Conservation (phyloP, 2,329 filamentous ascomycete genomes). For the Colletotrichum orbiculare region DNA sequence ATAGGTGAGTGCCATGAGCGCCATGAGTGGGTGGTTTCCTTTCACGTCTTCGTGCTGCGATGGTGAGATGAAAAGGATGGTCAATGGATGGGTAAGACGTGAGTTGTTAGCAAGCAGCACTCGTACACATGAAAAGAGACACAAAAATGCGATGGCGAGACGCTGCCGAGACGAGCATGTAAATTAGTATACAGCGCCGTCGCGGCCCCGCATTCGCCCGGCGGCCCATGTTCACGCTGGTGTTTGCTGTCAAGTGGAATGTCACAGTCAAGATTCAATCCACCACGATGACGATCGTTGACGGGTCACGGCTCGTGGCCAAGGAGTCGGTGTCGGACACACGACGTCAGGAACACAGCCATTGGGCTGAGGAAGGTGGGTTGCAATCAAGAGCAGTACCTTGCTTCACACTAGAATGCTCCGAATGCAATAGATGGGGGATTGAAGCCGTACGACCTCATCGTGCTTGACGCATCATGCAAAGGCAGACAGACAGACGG, state of each 20-base stretch:
- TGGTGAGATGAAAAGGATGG: background rate
- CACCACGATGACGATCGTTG: constrained; percentile 15
- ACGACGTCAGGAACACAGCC: constrained; percentile 30
- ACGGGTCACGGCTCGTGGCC: constrained; percentile 26
- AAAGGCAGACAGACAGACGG: constrained; percentile 2
- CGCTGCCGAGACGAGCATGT: background rate
- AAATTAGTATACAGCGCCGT: background rate
- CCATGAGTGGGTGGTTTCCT: no score
- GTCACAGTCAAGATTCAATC: constrained; percentile 4
- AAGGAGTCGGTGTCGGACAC: constrained; percentile 20
- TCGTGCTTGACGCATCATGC: constrained; percentile 32
- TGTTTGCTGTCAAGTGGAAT: background rate
- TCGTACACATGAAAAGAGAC: no score
- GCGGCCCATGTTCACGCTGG: background rate
- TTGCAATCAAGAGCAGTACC: constrained; percentile 23
- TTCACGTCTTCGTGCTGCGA: no score
- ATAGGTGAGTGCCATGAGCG: background rate
- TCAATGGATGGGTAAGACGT: constrained; percentile 3
- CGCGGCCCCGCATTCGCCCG: constrained; percentile 7
- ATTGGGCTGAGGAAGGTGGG: constrained; percentile 2
- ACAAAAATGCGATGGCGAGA: background rate
- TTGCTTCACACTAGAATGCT: constrained; percentile 2
- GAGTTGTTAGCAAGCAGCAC: background rate
- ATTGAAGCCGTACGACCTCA: constrained; percentile 35
- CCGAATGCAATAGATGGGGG: constrained; percentile 13